Evolutionary conservation across 2,329 filamentous ascomycete species (phyloP).

Genomic region (Fusarium sublunatum): DNA sequence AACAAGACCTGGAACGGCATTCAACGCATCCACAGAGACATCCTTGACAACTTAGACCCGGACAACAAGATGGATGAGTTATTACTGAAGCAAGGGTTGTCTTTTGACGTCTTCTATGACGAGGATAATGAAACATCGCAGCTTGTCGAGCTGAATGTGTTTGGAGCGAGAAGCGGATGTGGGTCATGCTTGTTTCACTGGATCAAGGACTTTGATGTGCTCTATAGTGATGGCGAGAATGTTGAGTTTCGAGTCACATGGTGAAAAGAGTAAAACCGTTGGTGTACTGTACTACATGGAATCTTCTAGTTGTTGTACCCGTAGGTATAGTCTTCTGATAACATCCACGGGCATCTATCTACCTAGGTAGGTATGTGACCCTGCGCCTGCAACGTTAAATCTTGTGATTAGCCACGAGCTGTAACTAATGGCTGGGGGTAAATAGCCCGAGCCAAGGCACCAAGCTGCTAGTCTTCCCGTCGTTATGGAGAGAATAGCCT

Average conservation of each 20-base stretch:
- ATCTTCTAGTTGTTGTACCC: not conserved
- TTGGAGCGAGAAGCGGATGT: constrained; percentile 57
- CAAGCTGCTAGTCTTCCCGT: no score
- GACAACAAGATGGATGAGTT: constrained; percentile 42
- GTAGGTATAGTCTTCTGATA: not conserved
- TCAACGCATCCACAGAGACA: constrained; percentile 10
- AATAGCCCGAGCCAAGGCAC: not conserved
- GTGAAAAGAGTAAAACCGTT: not conserved
- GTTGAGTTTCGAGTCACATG: constrained; percentile 22
- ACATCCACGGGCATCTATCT: not conserved
- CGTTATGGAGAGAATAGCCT: no score
- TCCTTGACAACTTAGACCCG: constrained; percentile 7
- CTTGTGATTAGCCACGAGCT: constrained; percentile 19
- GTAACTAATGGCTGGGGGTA: constrained; percentile 1
- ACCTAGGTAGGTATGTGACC: no score
- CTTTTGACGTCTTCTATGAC: constrained; percentile 57
- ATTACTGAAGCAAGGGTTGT: constrained; percentile 54
- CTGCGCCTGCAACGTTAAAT: not conserved
- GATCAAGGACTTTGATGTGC: constrained; percentile 42
- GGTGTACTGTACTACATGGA: not conserved
- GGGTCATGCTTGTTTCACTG: constrained; percentile 61
- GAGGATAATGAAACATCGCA: constrained; percentile 35
- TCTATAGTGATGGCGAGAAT: constrained; percentile 12
- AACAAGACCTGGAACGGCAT: constrained; percentile 21
- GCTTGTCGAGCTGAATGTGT: constrained; percentile 60